Evolutionary conservation across 169 alveolate species (phyloP).

Genomic region (Plasmodium vivax): DNA sequence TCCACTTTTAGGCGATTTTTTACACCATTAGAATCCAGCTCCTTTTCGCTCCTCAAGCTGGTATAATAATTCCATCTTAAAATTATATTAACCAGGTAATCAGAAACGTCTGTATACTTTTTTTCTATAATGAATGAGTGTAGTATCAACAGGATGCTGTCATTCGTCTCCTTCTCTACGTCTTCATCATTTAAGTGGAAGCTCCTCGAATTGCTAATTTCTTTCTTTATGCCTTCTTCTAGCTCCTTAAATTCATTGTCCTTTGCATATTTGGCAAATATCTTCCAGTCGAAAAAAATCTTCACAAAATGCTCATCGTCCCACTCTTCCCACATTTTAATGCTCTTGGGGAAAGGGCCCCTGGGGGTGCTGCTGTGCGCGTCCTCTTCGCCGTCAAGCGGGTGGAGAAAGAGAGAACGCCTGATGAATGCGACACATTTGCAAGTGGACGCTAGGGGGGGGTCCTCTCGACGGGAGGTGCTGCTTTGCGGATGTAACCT

Average conservation of each 20-base stretch:
- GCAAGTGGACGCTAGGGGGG: not conserved
- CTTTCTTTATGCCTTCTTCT: conserved; percentile 43
- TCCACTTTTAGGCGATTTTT: conserved; percentile 65
- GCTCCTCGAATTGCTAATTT: not conserved
- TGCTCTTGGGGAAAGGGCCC: not conserved
- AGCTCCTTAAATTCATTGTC: conserved; percentile 59
- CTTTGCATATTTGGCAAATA: conserved; percentile 23
- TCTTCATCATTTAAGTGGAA: conserved; percentile 35
- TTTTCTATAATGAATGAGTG: conserved; percentile 31
- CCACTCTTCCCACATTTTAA: conserved; percentile 68
- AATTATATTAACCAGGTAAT: conserved; percentile 34
- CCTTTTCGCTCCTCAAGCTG: conserved; percentile 63
- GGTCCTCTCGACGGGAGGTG: not conserved
- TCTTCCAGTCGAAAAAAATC: conserved; percentile 56
- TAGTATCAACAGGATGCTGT: conserved; percentile 20
- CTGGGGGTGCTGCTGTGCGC: not conserved
- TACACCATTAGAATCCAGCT: conserved; percentile 8
- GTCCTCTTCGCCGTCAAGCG: not conserved
- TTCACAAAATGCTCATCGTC: conserved; percentile 31
- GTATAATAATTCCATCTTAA: conserved; percentile 74
- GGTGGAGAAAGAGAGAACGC: not conserved
- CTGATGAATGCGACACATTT: not conserved
- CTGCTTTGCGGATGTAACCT: not conserved
- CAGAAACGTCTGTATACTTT: conserved; percentile 43
- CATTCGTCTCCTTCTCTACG: conserved; percentile 6